Conservation (phyloP, 2,329 filamentous ascomycete genomes). For the Talaromyces sp. region DNA sequence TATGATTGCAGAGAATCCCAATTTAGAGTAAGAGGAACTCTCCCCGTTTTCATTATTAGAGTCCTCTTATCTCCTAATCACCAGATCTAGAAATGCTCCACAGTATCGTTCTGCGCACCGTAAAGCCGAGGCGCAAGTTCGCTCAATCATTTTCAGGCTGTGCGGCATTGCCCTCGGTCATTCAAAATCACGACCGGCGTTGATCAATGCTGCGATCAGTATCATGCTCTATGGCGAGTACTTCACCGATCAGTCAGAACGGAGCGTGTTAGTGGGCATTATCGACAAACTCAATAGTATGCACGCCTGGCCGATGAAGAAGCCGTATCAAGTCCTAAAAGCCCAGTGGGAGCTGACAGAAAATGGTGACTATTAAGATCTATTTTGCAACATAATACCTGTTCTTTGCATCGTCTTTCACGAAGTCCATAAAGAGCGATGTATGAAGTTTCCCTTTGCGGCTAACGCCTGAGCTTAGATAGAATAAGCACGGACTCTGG, state of each 20-base stretch:
- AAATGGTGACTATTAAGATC: slow-evolving; percentile 25
- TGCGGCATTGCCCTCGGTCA: background rate
- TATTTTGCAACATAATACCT: background rate
- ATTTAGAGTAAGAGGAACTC: background rate
- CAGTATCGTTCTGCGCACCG: slow-evolving; percentile 1
- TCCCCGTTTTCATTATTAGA: background rate
- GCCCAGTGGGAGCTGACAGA: slow-evolving; percentile 43
- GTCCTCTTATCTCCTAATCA: background rate
- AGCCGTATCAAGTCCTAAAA: slow-evolving; percentile 22
- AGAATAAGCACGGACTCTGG: background rate
- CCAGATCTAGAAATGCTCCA: slow-evolving; percentile 10
- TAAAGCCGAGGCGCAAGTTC: background rate
- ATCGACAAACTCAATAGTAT: slow-evolving; percentile 16
- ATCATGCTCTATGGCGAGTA: background rate
- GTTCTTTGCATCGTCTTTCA: background rate
- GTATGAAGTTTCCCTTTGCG: background rate
- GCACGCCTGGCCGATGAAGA: slow-evolving; percentile 44
- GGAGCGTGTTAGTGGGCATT: slow-evolving; percentile 16
- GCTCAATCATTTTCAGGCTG: slow-evolving; percentile 15
- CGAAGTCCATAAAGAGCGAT: background rate
- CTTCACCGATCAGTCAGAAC: slow-evolving; percentile 9
- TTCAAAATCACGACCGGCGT: background rate
- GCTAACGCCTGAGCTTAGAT: background rate
- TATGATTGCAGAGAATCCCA: background rate
- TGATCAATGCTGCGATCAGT: background rate